These are phyloP conservation scores for Trametes sanguinea DNA, from an alignment of 768 basidiomycete species.

Conservation along the genomic window DNA sequence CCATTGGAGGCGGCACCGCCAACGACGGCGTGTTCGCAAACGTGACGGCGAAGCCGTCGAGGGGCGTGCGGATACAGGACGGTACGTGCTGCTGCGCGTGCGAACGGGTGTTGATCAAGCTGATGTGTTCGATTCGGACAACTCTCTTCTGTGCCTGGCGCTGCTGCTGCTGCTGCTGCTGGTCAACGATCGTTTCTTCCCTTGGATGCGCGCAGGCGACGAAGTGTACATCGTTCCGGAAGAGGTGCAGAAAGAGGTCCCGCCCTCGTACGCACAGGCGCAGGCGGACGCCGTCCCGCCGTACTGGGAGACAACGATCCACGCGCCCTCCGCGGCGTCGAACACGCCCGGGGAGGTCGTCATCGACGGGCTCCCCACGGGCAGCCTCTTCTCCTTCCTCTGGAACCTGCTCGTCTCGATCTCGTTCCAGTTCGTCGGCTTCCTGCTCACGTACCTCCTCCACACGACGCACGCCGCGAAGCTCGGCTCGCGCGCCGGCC, in stretches of 20 bases:
- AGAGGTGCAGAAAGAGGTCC: slow-evolving; percentile 77
- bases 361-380: slow-evolving; percentile 85
- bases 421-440: slow-evolving; percentile 97
- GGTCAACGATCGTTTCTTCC: too few species aligned
- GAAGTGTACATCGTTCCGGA: slow-evolving; percentile 80
- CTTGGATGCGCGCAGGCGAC: slow-evolving; percentile 50
- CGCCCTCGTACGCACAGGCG: slow-evolving; percentile 91
- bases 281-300: slow-evolving; percentile 95
- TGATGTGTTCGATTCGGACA: not conserved
- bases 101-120: not conserved
- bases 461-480: slow-evolving; percentile 93
- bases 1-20: slow-evolving; percentile 62
- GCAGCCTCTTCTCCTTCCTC: slow-evolving; percentile 80
- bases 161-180: too few species aligned
- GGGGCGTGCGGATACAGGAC: slow-evolving; percentile 58
- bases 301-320: slow-evolving; percentile 98
- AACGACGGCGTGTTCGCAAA: slow-evolving; percentile 97
- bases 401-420: slow-evolving; percentile 94
- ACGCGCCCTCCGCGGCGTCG: slow-evolving; percentile 73
- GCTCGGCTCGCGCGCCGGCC: slow-evolving; percentile 88
- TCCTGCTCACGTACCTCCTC: slow-evolving; percentile 89
- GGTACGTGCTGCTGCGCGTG: slow-evolving; percentile 43
- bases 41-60: slow-evolving; percentile 83
- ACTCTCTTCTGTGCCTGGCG: too few species aligned
- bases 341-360: slow-evolving; percentile 76